These are phyloP conservation scores for Oropetium thomaeum DNA, from an alignment of 176 grass and related monocot species.

Conservation along the genomic window DNA sequence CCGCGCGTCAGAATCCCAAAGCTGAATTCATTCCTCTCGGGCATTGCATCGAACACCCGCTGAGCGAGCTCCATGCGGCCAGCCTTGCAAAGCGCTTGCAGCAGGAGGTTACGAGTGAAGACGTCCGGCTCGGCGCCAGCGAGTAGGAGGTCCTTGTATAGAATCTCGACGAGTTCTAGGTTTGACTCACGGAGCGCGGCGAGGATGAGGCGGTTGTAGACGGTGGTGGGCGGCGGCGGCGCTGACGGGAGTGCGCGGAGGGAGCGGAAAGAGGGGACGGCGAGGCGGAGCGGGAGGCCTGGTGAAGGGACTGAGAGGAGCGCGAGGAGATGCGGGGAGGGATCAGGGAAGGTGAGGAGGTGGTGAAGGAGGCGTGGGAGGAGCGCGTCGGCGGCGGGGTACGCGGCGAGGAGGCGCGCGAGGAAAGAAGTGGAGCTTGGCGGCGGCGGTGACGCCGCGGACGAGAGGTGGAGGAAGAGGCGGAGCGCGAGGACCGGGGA, in stretches of 20 bases:
- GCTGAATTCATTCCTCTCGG: constrained; percentile 59
- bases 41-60: constrained; percentile 86
- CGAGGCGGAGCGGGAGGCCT: constrained; percentile 38
- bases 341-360: constrained; percentile 46
- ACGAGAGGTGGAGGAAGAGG: constrained; percentile 63
- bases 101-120: constrained; percentile 75
- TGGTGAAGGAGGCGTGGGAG: constrained; percentile 47
- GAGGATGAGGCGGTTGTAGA: constrained; percentile 75
- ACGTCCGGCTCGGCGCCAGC: constrained; percentile 59
- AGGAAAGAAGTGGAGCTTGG: constrained; percentile 37
- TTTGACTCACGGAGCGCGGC: constrained; percentile 50
- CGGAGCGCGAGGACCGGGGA: constrained; percentile 50
- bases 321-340: constrained; percentile 34
- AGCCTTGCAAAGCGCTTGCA: constrained; percentile 56
- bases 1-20: constrained; percentile 76
- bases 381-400: constrained; percentile 39
- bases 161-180: constrained; percentile 62
- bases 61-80: constrained; percentile 69
- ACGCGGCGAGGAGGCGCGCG: constrained; percentile 46
- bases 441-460: constrained; percentile 31
- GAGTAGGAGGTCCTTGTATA: constrained; percentile 83
- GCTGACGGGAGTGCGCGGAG: constrained; percentile 57
- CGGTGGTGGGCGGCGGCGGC: constrained; percentile 46
- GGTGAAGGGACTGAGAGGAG: constrained; percentile 19
- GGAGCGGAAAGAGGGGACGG: constrained; percentile 60